A percentile compares a stretch with the other conserved stretches of the same genome.
Conservation (phyloP, 371 early-diverging fungal species). For the Mucor mucedo region DNA sequence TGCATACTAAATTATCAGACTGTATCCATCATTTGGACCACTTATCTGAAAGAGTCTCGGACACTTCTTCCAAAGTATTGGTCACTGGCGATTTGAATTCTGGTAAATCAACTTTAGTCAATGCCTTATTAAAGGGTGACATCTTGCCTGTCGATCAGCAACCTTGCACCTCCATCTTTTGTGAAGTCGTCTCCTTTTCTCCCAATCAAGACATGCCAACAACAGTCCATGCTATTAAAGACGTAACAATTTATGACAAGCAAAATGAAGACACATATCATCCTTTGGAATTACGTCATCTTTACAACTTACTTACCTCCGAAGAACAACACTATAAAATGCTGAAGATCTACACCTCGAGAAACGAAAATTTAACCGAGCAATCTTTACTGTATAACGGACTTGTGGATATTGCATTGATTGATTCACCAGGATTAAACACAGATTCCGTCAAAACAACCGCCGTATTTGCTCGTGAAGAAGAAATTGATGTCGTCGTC, state of each 20-base stretch:
- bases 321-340: conserved; percentile 76
- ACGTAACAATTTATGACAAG: conserved; percentile 60
- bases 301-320: conserved; percentile 65
- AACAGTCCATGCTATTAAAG: conserved; percentile 74
- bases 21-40: conserved; percentile 79
- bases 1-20: conserved; percentile 35
- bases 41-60: conserved; percentile 83
- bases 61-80: conserved; percentile 91
- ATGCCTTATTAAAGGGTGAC: conserved; percentile 89
- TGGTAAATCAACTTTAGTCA: conserved; percentile 96
- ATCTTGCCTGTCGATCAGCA: conserved; percentile 95
- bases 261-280: conserved; percentile 59
- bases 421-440: conserved; percentile 98
- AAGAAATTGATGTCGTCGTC: conserved; percentile 98
- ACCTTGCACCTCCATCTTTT: conserved; percentile 94
- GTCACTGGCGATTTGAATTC: conserved; percentile 98
- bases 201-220: background rate
- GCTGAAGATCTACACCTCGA: conserved; percentile 85
- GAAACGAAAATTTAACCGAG: conserved; percentile 64
- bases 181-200: conserved; percentile 79
- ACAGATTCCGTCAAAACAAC: conserved; percentile 96
- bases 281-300: conserved; percentile 65
- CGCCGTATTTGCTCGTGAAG: conserved; percentile 94
- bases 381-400: conserved; percentile 92
- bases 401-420: conserved; percentile 91